Evolutionary conservation across 176 grass and related monocot genomes (phyloP).

Genomic region (Puccinellia tenuiflora): DNA sequence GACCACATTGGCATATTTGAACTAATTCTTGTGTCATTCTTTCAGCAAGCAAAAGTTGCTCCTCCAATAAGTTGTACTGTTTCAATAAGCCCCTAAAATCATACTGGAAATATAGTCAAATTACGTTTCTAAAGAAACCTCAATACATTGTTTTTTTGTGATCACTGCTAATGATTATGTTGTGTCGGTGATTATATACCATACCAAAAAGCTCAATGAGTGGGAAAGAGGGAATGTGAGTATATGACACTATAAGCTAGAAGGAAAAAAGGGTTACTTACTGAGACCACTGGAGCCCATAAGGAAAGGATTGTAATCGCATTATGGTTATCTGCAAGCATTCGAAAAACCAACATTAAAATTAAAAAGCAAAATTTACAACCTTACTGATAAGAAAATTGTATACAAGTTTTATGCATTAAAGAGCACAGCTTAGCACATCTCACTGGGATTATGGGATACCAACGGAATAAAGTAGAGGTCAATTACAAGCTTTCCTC

Average conservation of each 20-base stretch:
- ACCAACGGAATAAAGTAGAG: background rate
- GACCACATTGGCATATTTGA: background rate
- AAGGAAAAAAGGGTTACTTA: slow-evolving; percentile 48
- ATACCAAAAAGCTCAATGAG: slow-evolving; percentile 1
- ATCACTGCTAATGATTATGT: background rate
- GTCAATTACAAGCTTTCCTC: background rate
- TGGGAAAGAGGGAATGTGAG: background rate
- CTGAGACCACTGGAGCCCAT: slow-evolving; percentile 79
- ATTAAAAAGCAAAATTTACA: background rate
- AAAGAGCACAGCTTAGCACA: background rate
- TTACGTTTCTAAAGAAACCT: background rate
- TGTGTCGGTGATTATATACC: background rate
- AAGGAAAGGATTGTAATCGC: slow-evolving; percentile 75
- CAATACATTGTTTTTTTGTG: background rate
- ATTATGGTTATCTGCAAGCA: slow-evolving; percentile 88
- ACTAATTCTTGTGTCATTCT: background rate
- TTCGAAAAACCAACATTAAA: slow-evolving; percentile 28
- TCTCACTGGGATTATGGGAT: background rate
- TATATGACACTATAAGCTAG: background rate
- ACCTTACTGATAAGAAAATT: background rate
- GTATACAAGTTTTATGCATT: background rate
- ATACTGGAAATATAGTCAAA: slow-evolving; percentile 4
- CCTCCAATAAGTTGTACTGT: background rate
- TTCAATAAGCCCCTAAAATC: background rate
- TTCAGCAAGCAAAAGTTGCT: background rate